These are phyloP conservation scores for Rutstroemia sp. DNA, from an alignment of 2,329 filamentous ascomycete species.

Conservation along the genomic window DNA sequence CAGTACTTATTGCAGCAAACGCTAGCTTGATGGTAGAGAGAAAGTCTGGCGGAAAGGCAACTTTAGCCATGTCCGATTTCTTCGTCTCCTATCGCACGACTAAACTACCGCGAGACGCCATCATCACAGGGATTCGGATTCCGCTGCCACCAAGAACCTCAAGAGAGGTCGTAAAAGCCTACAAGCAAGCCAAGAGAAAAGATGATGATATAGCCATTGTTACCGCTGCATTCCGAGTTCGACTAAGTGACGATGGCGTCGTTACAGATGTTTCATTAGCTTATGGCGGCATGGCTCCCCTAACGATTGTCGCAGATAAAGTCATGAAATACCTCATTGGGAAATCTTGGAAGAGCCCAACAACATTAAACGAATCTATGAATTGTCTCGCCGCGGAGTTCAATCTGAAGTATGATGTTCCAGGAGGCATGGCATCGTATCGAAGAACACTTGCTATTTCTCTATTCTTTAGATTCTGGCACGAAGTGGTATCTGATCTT, in stretches of 20 bases:
- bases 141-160: conserved; percentile 60
- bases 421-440: conserved; percentile 94
- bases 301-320: conserved; percentile 71
- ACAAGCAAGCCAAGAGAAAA: conserved; percentile 93
- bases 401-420: conserved; percentile 77
- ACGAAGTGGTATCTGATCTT: conserved; percentile 67
- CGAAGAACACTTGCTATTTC: conserved; percentile 79
- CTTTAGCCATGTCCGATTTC: conserved; percentile 76
- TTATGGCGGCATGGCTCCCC: conserved; percentile 90
- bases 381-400: conserved; percentile 78
- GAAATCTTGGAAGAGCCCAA: conserved; percentile 68
- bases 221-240: conserved; percentile 72
- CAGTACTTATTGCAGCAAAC: conserved; percentile 80
- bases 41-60: conserved; percentile 8
- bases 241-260: conserved; percentile 56
- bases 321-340: conserved; percentile 66
- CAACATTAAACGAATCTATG: conserved; percentile 82
- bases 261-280: conserved; percentile 72
- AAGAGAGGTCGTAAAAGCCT: conserved; percentile 76
- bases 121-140: conserved; percentile 77
- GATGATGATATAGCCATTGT: conserved; percentile 98
- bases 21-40: conserved; percentile 70
- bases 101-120: conserved; percentile 69
- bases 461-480: conserved; percentile 95
- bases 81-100: conserved; percentile 86